phyloP scores from a whole-genome alignment of 345 rosid species.

The Melastoma malabathricum region DNA sequence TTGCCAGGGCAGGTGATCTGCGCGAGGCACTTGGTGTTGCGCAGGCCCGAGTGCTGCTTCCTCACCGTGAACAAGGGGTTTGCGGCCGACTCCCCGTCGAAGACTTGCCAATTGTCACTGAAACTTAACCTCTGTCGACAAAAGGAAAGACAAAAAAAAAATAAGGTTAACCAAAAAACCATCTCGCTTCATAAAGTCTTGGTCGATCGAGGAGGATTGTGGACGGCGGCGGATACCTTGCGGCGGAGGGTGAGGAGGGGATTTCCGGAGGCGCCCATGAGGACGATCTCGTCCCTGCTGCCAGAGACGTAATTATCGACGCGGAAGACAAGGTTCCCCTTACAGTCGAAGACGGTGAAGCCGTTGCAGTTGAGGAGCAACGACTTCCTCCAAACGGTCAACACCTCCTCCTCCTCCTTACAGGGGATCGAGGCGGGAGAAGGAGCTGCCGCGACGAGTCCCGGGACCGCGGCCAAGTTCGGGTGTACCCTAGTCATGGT shows the following conservation, averaged over 20 bases:
- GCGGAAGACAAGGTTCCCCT: slow-evolving; percentile 61
- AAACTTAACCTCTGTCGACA: slow-evolving; percentile 46
- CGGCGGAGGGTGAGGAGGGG: slow-evolving; percentile 94
- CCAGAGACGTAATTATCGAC: slow-evolving; percentile 75
- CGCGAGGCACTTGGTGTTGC: slow-evolving; percentile 43
- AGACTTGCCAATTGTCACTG: slow-evolving; percentile 68
- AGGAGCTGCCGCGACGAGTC: neutral
- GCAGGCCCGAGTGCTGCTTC: slow-evolving; percentile 37
- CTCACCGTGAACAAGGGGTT: slow-evolving; percentile 42
- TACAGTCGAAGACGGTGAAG: slow-evolving; percentile 69
- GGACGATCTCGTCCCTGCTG: slow-evolving; percentile 47
- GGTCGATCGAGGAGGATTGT: no score
- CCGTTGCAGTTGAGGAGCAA: slow-evolving; percentile 89
- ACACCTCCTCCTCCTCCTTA: slow-evolving; percentile 13
- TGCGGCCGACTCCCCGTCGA: slow-evolving; percentile 53
- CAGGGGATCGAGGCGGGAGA: neutral
- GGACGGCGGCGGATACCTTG: slow-evolving; percentile 66
- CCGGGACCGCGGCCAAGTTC: slow-evolving; percentile 16
- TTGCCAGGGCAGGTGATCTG: slow-evolving; percentile 14
- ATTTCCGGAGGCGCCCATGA: slow-evolving; percentile 79
- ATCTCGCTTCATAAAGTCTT: no score
- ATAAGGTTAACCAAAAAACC: no score
- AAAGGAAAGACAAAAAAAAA: neutral
- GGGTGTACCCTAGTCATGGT: slow-evolving; percentile 76
- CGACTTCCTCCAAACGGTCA: slow-evolving; percentile 95